Evolutionary conservation across 257 asterid genomes (phyloP).

Genomic region (Ilex aquifolium): DNA sequence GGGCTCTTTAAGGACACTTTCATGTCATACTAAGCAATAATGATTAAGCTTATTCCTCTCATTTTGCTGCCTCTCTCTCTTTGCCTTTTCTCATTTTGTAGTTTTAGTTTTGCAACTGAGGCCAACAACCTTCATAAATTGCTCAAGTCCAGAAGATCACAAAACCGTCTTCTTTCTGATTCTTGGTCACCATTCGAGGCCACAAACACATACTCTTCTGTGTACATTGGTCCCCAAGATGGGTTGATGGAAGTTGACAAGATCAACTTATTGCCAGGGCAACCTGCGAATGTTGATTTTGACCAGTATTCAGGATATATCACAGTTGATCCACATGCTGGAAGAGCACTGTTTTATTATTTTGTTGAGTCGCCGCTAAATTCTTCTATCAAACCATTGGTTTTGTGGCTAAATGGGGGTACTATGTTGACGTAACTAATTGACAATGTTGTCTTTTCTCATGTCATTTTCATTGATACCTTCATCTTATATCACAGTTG

Average conservation of each 20-base stretch:
- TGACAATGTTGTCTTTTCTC: too few species aligned
- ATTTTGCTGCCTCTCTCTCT: too few species aligned
- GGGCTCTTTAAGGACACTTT: too few species aligned
- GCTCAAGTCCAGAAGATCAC: neutral
- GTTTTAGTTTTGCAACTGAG: too few species aligned
- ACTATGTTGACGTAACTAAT: neutral
- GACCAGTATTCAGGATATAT: slow-evolving; percentile 51
- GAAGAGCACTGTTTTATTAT: slow-evolving; percentile 45
- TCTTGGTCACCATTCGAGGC: neutral
- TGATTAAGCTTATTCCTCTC: too few species aligned
- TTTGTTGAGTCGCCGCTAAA: slow-evolving; percentile 40
- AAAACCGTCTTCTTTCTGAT: neutral
- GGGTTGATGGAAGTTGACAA: slow-evolving; percentile 34
- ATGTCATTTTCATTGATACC: too few species aligned
- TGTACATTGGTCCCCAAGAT: slow-evolving; percentile 22
- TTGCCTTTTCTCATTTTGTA: too few species aligned
- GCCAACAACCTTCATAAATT: neutral
- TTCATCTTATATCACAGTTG: neutral
- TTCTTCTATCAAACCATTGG: slow-evolving; percentile 30
- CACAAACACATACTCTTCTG: neutral
- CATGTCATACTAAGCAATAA: too few species aligned
- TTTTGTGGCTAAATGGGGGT: slow-evolving; percentile 60
- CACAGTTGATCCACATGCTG: slow-evolving; percentile 32
- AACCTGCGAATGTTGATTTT: slow-evolving; percentile 34
- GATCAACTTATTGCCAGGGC: slow-evolving; percentile 40